Evolutionary conservation across 768 basidiomycete species (phyloP).

Genomic region (Hygrophorus pudorinus): DNA sequence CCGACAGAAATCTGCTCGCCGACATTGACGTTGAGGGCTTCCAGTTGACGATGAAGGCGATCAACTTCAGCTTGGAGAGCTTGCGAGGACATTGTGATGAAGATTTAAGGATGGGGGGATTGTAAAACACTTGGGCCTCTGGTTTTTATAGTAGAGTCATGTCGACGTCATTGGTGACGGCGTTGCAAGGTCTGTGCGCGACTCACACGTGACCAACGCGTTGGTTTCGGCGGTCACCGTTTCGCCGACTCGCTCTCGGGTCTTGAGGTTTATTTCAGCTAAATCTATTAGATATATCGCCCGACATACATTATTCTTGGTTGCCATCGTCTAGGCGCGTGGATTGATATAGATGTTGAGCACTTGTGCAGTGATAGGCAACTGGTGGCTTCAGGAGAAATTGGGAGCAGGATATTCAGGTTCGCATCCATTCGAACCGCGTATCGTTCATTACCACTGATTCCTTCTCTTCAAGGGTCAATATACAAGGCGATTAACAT

Average conservation of each 20-base stretch:
- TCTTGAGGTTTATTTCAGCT: background rate
- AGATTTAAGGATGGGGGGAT: background rate
- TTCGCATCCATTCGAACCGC: constrained; percentile 17
- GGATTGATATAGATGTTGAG: too few species aligned
- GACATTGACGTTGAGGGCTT: constrained; percentile 30
- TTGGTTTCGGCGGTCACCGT: too few species aligned
- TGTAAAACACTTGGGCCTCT: too few species aligned
- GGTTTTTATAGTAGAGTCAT: too few species aligned
- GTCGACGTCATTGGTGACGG: too few species aligned
- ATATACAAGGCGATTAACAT: constrained; percentile 58
- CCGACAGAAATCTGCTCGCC: constrained; percentile 40
- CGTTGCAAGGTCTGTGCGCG: too few species aligned
- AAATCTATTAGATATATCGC: background rate
- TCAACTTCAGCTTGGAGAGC: constrained; percentile 34
- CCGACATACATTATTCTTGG: too few species aligned
- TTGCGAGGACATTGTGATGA: constrained; percentile 13
- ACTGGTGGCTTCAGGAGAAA: constrained; percentile 31
- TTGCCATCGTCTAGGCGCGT: too few species aligned
- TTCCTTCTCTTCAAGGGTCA: constrained; percentile 40
- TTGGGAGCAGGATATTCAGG: constrained; percentile 73
- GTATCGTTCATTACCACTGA: constrained; percentile 4
- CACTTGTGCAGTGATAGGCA: background rate
- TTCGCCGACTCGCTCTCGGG: too few species aligned
- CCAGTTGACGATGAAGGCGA: constrained; percentile 37
- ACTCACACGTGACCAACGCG: too few species aligned